Base-by-base conservation (phyloP, 495 filamentous ascomycete genomes). In the Penicillium crystallinum region DNA sequence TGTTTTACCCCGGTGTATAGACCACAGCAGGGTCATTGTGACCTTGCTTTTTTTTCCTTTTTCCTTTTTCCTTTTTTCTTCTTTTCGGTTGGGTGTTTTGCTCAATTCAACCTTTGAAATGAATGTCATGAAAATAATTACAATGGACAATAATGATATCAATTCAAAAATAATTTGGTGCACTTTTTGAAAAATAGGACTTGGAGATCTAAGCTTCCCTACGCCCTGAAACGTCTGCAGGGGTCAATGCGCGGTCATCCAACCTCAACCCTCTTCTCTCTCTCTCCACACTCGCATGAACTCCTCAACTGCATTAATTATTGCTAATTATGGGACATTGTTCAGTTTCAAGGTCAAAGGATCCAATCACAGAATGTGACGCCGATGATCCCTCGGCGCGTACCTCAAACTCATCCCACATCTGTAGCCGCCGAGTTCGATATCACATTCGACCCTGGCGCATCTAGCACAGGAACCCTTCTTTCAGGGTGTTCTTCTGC, bases 261-360 rank as follows among this genome's bases (percentile, higher is more conserved):
- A 18, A 9, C 35, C 25, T 9, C 35, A n/a, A 45, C 6, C 50
- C 21, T 41, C 41, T 11, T 56, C n/a, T 44, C 36, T 18, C 38
- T 44, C 15, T 56, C 27, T 44, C 46, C 23, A 22, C 22, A 15
- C 29, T 49, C 35, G 33, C 46, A 38, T 44, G 33, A 47, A 58
- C 49, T 29, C 34, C 15, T 29, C 22, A 31, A 41, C 34, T 44
- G 44, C 19, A 55, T 54, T 47, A 19, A 39, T 39, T 21, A 19
- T 47, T 63, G 59, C 57, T 61, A 61, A 65, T 61, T 63, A 61
- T 63, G 62, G 62, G 59, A 55, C 29, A 48, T 59, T 60, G 39
- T 11, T 21, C 15, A 8, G 14, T 47, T 15, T 54, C 30, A 46
- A 19, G 25, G 7, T 22, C 8, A 51, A 31, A n/a, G 10, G 10